phyloP scores from a whole-genome alignment of 108 stramenopile genomes.

The Aureococcus anophagefferens region DNA sequence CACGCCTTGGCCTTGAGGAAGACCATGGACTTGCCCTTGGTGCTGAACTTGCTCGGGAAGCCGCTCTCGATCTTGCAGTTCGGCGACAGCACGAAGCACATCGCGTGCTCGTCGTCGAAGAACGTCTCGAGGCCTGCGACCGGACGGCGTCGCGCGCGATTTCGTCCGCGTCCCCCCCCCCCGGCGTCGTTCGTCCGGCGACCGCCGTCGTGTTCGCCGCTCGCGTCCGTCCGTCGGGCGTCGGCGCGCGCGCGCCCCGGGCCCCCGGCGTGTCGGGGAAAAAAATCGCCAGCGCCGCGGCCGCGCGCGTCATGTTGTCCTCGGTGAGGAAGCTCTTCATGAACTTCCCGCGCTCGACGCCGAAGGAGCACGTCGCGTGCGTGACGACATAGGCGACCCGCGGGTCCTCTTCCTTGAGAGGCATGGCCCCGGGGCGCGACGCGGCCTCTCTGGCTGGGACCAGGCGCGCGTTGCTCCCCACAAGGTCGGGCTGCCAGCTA shows the following conservation, averaged over 20 bases:
- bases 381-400: neutral
- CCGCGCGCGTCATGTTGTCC: neutral
- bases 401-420: neutral
- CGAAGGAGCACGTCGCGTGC: neutral
- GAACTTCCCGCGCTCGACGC: neutral
- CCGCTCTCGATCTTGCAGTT: neutral
- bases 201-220: too few relatives aligned
- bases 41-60: neutral
- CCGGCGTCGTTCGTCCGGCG: too few relatives aligned
- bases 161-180: too few relatives aligned
- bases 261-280: too few relatives aligned
- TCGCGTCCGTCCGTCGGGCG: too few relatives aligned
- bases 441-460: too few relatives aligned
- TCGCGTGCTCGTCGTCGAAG: neutral
- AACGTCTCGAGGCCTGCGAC: neutral
- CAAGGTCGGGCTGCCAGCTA: too few relatives aligned
- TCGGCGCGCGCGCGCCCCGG: too few relatives aligned
- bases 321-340: neutral
- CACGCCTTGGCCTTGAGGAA: neutral
- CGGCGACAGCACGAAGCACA: neutral
- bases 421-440: too few relatives aligned
- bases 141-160: too few relatives aligned
- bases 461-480: too few relatives aligned
- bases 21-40: neutral
- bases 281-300: too few relatives aligned